Conservation (phyloP, 805 yeast species). For the Vanderwaltozyma yarrowii region DNA sequence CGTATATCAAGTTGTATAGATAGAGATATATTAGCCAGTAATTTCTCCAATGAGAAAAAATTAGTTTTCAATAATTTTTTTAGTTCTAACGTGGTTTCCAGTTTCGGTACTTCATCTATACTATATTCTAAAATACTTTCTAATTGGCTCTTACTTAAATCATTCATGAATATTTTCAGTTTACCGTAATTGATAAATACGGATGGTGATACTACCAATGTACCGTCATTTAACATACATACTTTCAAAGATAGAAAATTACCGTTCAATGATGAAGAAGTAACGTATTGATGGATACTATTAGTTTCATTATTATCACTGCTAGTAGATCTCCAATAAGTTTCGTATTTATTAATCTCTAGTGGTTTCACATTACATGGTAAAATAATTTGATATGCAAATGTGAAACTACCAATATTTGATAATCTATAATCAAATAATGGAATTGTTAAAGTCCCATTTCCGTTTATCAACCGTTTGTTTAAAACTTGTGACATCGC, state of each 20-base stretch:
- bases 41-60: slow-evolving; percentile 49
- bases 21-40: slow-evolving; percentile 46
- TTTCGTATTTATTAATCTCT: slow-evolving; percentile 37
- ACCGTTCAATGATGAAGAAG: slow-evolving; percentile 85
- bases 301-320: slow-evolving; percentile 27
- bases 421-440: slow-evolving; percentile 72
- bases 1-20: slow-evolving; percentile 63
- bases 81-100: slow-evolving; percentile 21
- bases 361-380: slow-evolving; percentile 39
- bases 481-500: slow-evolving; percentile 47
- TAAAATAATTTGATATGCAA: slow-evolving; percentile 71
- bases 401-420: slow-evolving; percentile 69
- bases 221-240: slow-evolving; percentile 69
- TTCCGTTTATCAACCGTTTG: slow-evolving; percentile 18
- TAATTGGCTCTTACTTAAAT: slow-evolving; percentile 34
- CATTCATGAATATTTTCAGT: slow-evolving; percentile 50
- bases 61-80: slow-evolving; percentile 26
- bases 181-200: slow-evolving; percentile 44
- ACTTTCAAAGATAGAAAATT: slow-evolving; percentile 62
- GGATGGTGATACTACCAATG: slow-evolving; percentile 71
- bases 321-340: slow-evolving; percentile 92
- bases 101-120: slow-evolving; percentile 13
- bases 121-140: slow-evolving; percentile 24
- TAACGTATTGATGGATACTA: slow-evolving; percentile 28
- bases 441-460: slow-evolving; percentile 43